These are phyloP conservation scores for Durusdinium trenchii DNA, from an alignment of 73 alveolate species.

Conservation along the genomic window DNA sequence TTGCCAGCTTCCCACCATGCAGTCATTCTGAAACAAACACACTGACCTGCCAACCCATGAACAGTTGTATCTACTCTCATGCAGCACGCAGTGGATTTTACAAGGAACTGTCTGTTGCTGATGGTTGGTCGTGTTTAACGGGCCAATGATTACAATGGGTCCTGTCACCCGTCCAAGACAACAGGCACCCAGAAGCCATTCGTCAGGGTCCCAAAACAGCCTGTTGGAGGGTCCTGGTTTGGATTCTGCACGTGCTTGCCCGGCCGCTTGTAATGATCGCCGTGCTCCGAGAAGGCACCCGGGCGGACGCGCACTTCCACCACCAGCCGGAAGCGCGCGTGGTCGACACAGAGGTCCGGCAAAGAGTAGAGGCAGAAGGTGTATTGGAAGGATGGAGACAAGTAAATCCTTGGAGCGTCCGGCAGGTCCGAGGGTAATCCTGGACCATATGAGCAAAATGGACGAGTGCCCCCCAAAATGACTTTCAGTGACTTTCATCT, in stretches of 20 bases:
- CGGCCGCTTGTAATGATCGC: constrained; percentile 67
- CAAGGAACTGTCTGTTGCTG: too few relatives aligned
- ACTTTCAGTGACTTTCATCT: background rate
- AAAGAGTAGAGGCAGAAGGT: constrained; percentile 64
- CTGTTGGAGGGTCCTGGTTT: too few relatives aligned
- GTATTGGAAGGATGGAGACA: constrained; percentile 85
- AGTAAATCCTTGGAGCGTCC: constrained; percentile 33
- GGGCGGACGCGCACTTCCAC: constrained; percentile 73
- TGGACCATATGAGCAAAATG: background rate
- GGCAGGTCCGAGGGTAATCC: background rate
- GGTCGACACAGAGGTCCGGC: constrained; percentile 32
- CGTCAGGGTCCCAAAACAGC: background rate
- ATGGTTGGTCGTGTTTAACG: background rate
- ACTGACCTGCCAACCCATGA: too few relatives aligned
- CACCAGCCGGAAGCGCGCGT: constrained; percentile 61
- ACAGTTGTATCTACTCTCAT: too few relatives aligned
- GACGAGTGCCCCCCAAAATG: background rate
- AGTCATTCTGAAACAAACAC: too few relatives aligned
- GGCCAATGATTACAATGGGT: too few relatives aligned
- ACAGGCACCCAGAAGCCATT: background rate
- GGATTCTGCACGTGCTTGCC: background rate
- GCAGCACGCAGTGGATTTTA: too few relatives aligned
- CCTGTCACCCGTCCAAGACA: background rate
- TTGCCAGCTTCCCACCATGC: too few relatives aligned
- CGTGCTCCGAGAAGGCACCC: constrained; percentile 58